Evolutionary conservation across 2,329 filamentous ascomycete species (phyloP).

Genomic region (Exserohilum rostratum): DNA sequence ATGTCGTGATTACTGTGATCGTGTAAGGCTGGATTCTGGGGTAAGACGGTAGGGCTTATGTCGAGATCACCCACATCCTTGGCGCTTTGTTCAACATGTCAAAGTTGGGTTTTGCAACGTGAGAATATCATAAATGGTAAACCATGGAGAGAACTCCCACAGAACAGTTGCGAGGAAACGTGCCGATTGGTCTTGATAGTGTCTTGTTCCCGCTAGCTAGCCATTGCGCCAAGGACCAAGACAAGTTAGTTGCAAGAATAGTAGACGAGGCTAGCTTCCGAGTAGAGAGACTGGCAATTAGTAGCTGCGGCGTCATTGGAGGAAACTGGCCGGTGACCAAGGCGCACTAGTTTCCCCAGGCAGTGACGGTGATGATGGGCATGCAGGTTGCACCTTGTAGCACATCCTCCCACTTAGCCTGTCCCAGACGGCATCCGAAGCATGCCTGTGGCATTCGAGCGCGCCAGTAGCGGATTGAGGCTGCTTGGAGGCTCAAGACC

Average conservation of each 20-base stretch:
- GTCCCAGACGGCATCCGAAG: constrained; percentile 1
- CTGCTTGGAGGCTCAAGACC: constrained; percentile 8
- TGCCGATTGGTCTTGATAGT: no score
- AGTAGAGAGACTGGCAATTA: neutral
- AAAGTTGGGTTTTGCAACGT: no score
- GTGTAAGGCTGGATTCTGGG: no score
- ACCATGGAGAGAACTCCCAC: no score
- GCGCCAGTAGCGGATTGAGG: constrained; percentile 10
- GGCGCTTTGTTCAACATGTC: no score
- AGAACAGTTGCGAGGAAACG: no score
- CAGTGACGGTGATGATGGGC: neutral
- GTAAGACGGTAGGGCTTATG: no score
- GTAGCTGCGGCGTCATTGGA: neutral
- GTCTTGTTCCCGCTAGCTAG: no score
- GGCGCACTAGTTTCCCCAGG: neutral
- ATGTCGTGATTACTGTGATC: no score
- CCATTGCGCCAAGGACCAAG: neutral
- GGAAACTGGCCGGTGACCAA: neutral
- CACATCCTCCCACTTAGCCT: constrained; percentile 2
- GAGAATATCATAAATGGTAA: no score
- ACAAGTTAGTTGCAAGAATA: no score
- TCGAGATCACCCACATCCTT: no score
- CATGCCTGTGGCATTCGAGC: constrained; percentile 1
- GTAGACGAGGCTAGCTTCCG: neutral
- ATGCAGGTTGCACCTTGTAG: constrained; percentile 12